A percentile compares a stretch with the other conserved stretches of the same genome.
Conservation (phyloP, 140 eudicot genomes). For the Bidens hawaiensis region DNA sequence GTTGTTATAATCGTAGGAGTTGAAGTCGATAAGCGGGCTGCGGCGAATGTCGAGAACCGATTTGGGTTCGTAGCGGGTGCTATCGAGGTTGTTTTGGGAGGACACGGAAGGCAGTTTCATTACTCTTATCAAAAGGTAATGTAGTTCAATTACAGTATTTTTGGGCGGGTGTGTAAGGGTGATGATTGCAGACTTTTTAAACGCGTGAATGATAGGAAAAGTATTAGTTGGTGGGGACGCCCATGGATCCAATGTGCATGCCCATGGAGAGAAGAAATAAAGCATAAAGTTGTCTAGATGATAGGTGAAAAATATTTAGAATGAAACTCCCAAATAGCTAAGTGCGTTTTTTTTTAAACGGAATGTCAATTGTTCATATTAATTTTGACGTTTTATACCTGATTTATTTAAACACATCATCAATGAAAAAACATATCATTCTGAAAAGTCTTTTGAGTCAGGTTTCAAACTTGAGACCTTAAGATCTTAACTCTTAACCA, state of each 20-base stretch:
- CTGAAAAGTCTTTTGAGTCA: too few relatives aligned
- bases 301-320: constrained; percentile 5
- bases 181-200: constrained; percentile 33
- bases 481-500: too few relatives aligned
- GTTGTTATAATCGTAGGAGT: background rate
- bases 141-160: background rate
- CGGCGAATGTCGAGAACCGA: constrained; percentile 28
- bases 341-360: too few relatives aligned
- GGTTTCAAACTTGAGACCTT: too few relatives aligned
- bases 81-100: background rate
- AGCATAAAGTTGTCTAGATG: constrained; percentile 22
- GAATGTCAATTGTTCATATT: too few relatives aligned
- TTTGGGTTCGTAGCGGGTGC: constrained; percentile 26
- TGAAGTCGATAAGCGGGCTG: constrained; percentile 14
- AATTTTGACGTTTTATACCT: too few relatives aligned
- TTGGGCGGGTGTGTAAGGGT: background rate
- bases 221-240: constrained; percentile 31
- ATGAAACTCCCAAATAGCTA: too few relatives aligned
- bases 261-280: constrained; percentile 14
- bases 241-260: constrained; percentile 16
- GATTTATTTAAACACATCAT: too few relatives aligned
- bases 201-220: constrained; percentile 12
- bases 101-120: constrained; percentile 23
- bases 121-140: constrained; percentile 14
- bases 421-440: too few relatives aligned